Base-by-base conservation (phyloP, 257 asterid species). In the Ilex asprella region DNA sequence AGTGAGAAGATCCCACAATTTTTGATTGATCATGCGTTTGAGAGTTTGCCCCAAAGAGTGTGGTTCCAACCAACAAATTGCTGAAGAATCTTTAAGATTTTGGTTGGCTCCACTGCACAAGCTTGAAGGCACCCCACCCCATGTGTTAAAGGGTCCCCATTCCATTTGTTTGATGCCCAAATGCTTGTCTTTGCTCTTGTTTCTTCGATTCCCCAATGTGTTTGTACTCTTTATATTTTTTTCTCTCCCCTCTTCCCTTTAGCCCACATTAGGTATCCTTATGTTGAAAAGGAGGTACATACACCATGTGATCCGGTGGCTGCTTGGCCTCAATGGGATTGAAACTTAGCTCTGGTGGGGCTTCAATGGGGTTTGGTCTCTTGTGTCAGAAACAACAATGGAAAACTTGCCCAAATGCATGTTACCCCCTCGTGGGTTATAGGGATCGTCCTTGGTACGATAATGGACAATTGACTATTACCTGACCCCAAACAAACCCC, bases 71-170 rank as follows among this genome's bases (percentile, higher is more conserved):
- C 84, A 90, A 84, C 95, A 82, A 75, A 76, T 76, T 82, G 91
- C 85, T 65, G 74, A 73, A 73, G 94, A 81, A 91, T 87, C 88
- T 80, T 59, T 72, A 80, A 41, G 76, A 86, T 76, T 80, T 83
- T 70, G 75, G 77, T 70, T 81, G 96, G 86, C 87, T 79, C 82
- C 88, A 83, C 79, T 77, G 56, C 72, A 71, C 67, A 67, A 72
- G 27, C 55, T 41, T 47, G 10, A 63, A 56, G 76, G 52, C 70
- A 66, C 85, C 84, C 91, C 93, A 78, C 91, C 82, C 96, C 96
- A 91, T 91, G 98, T 91, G 96, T 88, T 31, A 59, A 81, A 79
- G 91, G 94, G 86, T 87, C 98, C 96, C 93, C 89, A 75, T 72
- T 77, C 31, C 60, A 67, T 74, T 72, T 70, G 75, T 75, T 74